Base-by-base conservation (phyloP, 768 basidiomycete genomes). In the Phanerochaete sordida region DNA sequence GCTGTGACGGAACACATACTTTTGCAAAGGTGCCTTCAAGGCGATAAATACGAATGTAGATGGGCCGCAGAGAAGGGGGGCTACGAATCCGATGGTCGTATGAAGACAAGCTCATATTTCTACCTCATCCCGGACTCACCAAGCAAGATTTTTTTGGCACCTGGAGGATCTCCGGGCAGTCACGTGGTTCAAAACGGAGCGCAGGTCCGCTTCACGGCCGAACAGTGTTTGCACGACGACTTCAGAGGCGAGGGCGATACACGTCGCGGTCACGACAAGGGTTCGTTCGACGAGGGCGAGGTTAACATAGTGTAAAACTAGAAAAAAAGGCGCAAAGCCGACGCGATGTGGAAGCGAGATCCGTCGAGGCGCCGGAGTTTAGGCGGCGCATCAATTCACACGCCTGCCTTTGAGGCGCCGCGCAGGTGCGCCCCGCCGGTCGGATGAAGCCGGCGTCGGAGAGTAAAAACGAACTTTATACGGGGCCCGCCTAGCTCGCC, bases 391-490 rank as follows among this genome's bases (percentile, higher is more conserved):
- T 54, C 4, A 54, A 54, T 15, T 54, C n/a, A 24, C 13, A 21
- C 23, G 35, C 35, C 21, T 24, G 37, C n/a, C 11, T 26, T 24
- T 54, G 3, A 54, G 27, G 50, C 50, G 50, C 50, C 50, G 50
- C 50, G n/a, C 50, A 28, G 11, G 30, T 23, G 16, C 48, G 30
- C 58, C 35, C 30, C 57, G 47, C 39, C 57, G 31, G 46, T 64
- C 62, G 62, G 62, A 58, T 56, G 57, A 64, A 64, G 68, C 65
- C 70, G 70, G 70, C 68, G 60, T 60, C 62, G 63, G 65, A 61
- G 65, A 51, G 27, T 66, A 59, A 71, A 69, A 62, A 62, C 58
- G 63, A 68, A 71, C 64, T 69, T 69, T 69, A 71, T 69, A 66
- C 67, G 66, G 65, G 66, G 65, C 55, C 59, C 60, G 62, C 64